Evolutionary conservation across 768 basidiomycete species (phyloP).

Genomic region (Panus rudis): DNA sequence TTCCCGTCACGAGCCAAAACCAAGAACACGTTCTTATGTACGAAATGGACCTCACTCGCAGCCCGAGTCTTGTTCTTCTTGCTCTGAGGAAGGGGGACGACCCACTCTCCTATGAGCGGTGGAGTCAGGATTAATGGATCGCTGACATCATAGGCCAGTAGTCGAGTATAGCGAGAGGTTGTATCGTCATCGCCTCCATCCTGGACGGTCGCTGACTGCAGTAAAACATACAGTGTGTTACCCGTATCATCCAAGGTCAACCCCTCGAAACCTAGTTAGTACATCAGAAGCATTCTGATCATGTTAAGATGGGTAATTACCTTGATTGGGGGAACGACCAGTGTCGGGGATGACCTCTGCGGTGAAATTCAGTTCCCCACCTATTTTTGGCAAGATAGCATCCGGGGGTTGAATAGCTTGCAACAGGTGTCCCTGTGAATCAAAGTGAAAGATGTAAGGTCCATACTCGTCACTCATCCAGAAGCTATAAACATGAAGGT

Average conservation of each 20-base stretch:
- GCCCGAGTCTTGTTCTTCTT: constrained; percentile 43
- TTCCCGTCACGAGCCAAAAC: constrained; percentile 53
- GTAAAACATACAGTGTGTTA: constrained; percentile 48
- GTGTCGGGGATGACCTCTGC: constrained; percentile 39
- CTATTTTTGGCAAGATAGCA: constrained; percentile 45
- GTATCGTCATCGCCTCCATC: constrained; percentile 47
- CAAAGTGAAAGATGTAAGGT: constrained; percentile 54
- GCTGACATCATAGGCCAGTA: constrained; percentile 49
- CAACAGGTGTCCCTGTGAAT: constrained; percentile 38
- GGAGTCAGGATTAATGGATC: constrained; percentile 25
- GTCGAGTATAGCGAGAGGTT: constrained; percentile 45
- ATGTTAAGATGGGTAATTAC: constrained; percentile 19
- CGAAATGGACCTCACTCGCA: constrained; percentile 52
- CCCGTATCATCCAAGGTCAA: constrained; percentile 44
- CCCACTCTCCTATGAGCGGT: constrained; percentile 47
- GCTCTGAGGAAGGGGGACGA: constrained; percentile 50
- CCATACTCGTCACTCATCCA: constrained; percentile 70
- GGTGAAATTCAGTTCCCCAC: constrained; percentile 48
- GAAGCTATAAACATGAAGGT: constrained; percentile 37
- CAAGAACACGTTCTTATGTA: constrained; percentile 48
- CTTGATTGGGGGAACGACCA: constrained; percentile 51
- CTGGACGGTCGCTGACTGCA: constrained; percentile 58
- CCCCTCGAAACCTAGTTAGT: constrained; percentile 46
- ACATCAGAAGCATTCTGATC: neutral
- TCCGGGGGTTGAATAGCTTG: constrained; percentile 52